Evolutionary conservation across 1,284 basidiomycete species (phyloP), one percentile per base, ranked within the genome.

Genomic region (Leccinum griseonigrum): DNA sequence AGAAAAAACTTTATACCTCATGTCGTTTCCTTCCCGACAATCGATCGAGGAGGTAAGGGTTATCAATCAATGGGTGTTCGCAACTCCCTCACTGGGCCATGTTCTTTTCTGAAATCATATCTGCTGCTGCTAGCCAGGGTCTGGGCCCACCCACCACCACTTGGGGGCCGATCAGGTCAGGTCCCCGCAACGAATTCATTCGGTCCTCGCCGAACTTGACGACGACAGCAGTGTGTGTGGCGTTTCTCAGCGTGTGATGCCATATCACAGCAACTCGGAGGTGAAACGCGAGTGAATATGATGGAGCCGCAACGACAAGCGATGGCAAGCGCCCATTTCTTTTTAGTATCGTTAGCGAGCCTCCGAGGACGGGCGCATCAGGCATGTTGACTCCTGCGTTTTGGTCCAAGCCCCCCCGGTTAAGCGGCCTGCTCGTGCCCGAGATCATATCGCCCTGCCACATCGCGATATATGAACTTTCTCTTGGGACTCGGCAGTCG

Each of bases 1-100:
- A 48, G 18, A 48, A 48, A 48, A 48, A 68, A 67, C 67, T 34
- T 59, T 64, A 64, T 48, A 28, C 67, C 67, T 65, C 66, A 58
- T 69, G 64, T 40, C 46, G 28, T 28, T 31, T 50, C 61, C 40
- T 54, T 50, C 18, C 16, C 54, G 54, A 40, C 38, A 56, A 65
- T 66, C 46, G 60, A 66, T 68, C 59, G 54, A 50, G 26, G 60
- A 40, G 34, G 36, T 50, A 50, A 53, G 54, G 61, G 46, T 48
- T 48, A 48, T 48, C 46, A 36, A 22, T 2, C 22, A 22, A 22
- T 22, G 22, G 5, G 18, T 48, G 11, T 48, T 22, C 18, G 38
- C 9, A 46, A 48, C 18, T 48, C n/a, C 18, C 46, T 48, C 46
- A 22, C 46, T 6, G 46, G 18, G 46, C 46, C 46, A 22, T 22